phyloP scores from a whole-genome alignment of 2,329 filamentous ascomycete species.

The Berkeleyomyces rouxiae region DNA sequence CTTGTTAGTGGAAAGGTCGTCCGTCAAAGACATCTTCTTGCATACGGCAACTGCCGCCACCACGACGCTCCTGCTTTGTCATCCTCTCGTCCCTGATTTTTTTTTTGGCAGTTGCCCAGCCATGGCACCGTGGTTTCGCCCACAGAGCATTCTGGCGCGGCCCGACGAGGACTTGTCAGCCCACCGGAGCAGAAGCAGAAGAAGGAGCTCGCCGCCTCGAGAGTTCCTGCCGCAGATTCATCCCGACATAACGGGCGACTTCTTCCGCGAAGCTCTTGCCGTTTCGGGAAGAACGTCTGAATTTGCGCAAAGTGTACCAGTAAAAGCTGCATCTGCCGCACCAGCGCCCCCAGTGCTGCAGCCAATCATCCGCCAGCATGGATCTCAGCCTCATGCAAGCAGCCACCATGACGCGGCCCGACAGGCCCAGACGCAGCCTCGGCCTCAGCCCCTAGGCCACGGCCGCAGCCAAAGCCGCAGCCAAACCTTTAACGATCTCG shows the following conservation, averaged over 20 bases:
- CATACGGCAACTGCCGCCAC: too few relatives aligned
- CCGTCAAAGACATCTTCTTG: too few relatives aligned
- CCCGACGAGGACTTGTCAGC: neutral
- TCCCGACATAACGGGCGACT: neutral
- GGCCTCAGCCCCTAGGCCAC: neutral
- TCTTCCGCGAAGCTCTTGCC: neutral
- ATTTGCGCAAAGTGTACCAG: too few relatives aligned
- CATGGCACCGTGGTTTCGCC: neutral
- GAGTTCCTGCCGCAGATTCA: slow-evolving; percentile 1
- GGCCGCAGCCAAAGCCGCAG: neutral
- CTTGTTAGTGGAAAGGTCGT: too few relatives aligned
- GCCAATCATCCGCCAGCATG: neutral
- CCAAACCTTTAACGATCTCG: neutral
- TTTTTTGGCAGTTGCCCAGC: neutral
- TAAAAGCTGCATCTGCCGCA: neutral
- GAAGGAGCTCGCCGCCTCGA: neutral
- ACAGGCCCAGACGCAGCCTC: neutral
- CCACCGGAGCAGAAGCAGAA: neutral
- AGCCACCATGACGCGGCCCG: neutral
- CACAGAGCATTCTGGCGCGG: neutral
- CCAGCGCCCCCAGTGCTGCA: neutral
- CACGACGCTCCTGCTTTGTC: neutral
- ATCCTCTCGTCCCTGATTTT: neutral
- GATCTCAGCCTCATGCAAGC: neutral
- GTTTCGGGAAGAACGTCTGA: neutral